These are phyloP conservation scores for Saksenaea vasiformis DNA, from an alignment of 371 early-diverging fungal genomes.

Conservation along the genomic window DNA sequence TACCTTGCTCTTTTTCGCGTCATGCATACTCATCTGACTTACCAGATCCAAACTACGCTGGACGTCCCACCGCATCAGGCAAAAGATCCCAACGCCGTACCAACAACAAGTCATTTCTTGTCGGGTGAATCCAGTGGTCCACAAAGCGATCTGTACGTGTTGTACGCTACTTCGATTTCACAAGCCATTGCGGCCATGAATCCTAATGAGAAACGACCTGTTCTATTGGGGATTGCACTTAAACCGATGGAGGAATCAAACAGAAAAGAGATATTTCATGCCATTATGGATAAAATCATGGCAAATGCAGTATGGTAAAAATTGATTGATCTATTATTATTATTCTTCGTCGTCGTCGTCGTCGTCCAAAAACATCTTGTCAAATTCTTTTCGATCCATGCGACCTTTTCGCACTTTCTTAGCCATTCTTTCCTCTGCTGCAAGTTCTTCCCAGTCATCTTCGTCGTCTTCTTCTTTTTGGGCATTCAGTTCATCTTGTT, in stretches of 20 bases:
- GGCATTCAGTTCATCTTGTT: constrained; percentile 51
- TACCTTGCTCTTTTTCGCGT: background rate
- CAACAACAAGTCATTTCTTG: constrained; percentile 52
- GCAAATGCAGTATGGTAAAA: constrained; percentile 24
- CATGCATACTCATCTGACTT: background rate
- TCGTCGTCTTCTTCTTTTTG: constrained; percentile 48
- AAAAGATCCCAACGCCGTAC: constrained; percentile 42
- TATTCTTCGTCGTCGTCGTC: background rate
- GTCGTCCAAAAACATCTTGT: constrained; percentile 34
- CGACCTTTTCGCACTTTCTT: constrained; percentile 58
- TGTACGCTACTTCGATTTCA: constrained; percentile 65
- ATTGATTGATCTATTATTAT: background rate
- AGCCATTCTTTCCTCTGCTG: constrained; percentile 44
- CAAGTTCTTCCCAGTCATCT: constrained; percentile 56
- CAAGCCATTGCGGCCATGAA: constrained; percentile 65
- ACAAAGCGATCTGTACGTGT: constrained; percentile 60
- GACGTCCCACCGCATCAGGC: constrained; percentile 50
- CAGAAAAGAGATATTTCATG: constrained; percentile 35
- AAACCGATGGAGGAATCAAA: constrained; percentile 44
- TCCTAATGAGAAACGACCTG: constrained; percentile 60
- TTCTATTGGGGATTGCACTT: constrained; percentile 67
- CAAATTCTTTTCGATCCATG: constrained; percentile 54
- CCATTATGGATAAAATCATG: constrained; percentile 43
- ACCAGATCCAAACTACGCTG: constrained; percentile 49
- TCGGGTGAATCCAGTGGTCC: constrained; percentile 55